Percentiles rank a stretch among this genome's conserved stretches.
Evolutionary conservation across 2,329 filamentous ascomycete genomes (phyloP).

Genomic region (Colletotrichum lindemuthianum): DNA sequence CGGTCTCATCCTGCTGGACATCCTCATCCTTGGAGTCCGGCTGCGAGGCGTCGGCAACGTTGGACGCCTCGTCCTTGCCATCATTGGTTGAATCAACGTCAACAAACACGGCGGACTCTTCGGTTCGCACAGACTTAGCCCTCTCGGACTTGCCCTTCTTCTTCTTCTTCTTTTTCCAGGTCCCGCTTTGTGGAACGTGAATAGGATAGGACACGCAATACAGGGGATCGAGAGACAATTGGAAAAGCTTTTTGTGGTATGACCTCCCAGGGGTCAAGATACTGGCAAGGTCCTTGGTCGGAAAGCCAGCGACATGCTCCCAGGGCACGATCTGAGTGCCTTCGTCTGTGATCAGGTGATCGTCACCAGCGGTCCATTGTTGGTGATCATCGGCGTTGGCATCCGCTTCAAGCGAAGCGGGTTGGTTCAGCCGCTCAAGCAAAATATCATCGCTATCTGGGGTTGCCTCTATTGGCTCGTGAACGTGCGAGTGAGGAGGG

Average conservation of each 20-base stretch:
- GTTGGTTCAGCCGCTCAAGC: constrained; percentile 56
- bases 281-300: constrained; percentile 81
- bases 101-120: constrained; percentile 43
- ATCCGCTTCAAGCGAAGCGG: constrained; percentile 44
- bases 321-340: constrained; percentile 71
- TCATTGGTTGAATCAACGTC: constrained; percentile 34
- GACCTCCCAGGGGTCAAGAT: constrained; percentile 79
- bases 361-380: constrained; percentile 59
- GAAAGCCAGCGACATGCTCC: constrained; percentile 79
- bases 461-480: constrained; percentile 46
- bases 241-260: constrained; percentile 84
- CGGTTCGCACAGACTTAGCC: constrained; percentile 37
- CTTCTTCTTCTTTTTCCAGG: constrained; percentile 76
- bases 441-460: constrained; percentile 62
- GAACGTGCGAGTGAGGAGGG: constrained; percentile 50
- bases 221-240: constrained; percentile 82
- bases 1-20: constrained; percentile 57
- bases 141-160: constrained; percentile 46
- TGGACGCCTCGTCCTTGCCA: constrained; percentile 42
- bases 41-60: constrained; percentile 42
- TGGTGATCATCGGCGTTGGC: constrained; percentile 50
- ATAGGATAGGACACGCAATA: constrained; percentile 86
- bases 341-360: constrained; percentile 64
- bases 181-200: constrained; percentile 81
- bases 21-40: constrained; percentile 43